These are phyloP conservation scores for Oropetium thomaeum DNA, from an alignment of 176 grass and related monocot genomes.

Conservation along the genomic window DNA sequence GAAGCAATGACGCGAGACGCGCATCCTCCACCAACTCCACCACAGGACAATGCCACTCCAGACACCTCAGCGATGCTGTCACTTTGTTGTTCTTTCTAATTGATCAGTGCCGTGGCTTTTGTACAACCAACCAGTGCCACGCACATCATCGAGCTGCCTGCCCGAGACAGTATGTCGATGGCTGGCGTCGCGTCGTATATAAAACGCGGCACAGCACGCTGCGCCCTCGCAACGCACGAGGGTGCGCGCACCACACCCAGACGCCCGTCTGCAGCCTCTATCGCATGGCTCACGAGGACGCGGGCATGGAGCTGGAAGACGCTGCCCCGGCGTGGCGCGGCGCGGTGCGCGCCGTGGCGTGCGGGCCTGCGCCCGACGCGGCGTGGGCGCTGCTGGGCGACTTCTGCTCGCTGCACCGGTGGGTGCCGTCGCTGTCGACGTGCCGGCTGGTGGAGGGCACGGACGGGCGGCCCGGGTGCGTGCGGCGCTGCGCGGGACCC, in stretches of 20 bases:
- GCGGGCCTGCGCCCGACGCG: slow-evolving; percentile 38
- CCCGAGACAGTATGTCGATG: too few species aligned
- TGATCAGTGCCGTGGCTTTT: not conserved
- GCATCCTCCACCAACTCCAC: not conserved
- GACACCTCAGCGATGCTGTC: not conserved
- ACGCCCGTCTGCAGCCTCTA: too few species aligned
- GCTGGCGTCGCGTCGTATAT: not conserved
- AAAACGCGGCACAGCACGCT: not conserved
- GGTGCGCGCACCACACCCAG: too few species aligned
- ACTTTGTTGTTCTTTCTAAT: not conserved
- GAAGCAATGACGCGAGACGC: too few species aligned
- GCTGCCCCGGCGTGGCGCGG: slow-evolving; percentile 38
- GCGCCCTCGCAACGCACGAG: not conserved
- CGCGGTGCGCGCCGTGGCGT: slow-evolving; percentile 41
- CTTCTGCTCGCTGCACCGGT: slow-evolving; percentile 64
- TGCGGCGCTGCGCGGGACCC: slow-evolving; percentile 67
- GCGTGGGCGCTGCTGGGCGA: slow-evolving; percentile 62
- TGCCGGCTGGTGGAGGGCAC: slow-evolving; percentile 51
- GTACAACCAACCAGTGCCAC: not conserved
- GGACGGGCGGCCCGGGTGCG: slow-evolving; percentile 51
- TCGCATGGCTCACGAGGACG: slow-evolving; percentile 12
- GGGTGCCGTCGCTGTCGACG: slow-evolving; percentile 44
- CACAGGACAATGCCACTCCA: not conserved
- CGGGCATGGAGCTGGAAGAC: not conserved
- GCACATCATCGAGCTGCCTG: not conserved